These are phyloP conservation scores for Rhododendron mucronatum DNA, from an alignment of 148 eudicot genomes.

Conservation along the genomic window DNA sequence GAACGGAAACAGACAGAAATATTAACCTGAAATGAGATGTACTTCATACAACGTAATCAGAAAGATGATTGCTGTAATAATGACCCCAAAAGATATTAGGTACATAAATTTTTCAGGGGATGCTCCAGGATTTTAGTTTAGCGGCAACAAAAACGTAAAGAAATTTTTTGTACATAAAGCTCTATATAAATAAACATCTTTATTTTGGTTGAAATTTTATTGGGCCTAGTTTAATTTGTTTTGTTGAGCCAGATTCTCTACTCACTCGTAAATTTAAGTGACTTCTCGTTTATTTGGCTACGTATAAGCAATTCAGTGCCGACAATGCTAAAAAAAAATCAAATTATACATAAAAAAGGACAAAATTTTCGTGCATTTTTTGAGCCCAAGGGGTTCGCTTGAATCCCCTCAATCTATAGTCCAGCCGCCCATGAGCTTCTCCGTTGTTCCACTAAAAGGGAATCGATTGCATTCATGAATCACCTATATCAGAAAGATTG, in stretches of 20 bases:
- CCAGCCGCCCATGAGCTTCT: not conserved
- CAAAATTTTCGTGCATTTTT: not conserved
- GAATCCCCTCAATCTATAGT: not conserved
- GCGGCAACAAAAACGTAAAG: not conserved
- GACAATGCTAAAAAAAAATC: no score
- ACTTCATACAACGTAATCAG: constrained; percentile 8
- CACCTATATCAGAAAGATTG: not conserved
- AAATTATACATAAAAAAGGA: no score
- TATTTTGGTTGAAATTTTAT: no score
- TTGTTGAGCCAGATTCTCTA: no score
- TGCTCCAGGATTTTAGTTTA: not conserved
- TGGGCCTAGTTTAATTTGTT: no score
- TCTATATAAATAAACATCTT: no score
- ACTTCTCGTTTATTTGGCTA: not conserved
- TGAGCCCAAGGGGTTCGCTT: not conserved
- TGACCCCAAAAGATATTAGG: not conserved
- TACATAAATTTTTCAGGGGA: not conserved
- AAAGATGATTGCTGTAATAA: not conserved
- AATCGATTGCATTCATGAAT: not conserved
- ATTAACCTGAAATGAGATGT: not conserved
- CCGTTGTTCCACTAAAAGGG: not conserved
- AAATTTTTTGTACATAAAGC: no score
- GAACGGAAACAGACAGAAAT: constrained; percentile 6
- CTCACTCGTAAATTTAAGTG: not conserved
- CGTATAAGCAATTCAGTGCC: not conserved